Conservation (phyloP, 73 alveolate genomes). For the Paramecium pentaurelia region DNA sequence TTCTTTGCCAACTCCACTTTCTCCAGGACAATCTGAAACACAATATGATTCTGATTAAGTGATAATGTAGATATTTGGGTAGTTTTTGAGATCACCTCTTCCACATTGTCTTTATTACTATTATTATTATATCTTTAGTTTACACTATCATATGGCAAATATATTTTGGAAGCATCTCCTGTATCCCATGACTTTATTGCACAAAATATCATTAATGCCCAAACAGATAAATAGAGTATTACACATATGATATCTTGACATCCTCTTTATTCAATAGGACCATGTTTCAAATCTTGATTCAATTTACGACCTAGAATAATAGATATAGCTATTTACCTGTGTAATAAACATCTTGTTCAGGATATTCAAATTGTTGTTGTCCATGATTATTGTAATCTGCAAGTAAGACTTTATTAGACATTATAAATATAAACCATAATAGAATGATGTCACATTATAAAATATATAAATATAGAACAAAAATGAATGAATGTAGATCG, state of each 20-base stretch:
- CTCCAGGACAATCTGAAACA: slow-evolving; percentile 21
- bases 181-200: neutral
- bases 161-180: neutral
- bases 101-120: neutral
- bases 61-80: neutral
- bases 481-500: neutral
- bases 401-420: neutral
- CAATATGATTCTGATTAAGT: neutral
- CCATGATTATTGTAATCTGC: neutral
- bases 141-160: slow-evolving; percentile 26
- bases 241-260: neutral
- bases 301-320: neutral
- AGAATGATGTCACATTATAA: neutral
- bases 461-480: neutral
- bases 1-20: neutral
- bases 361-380: neutral
- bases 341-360: neutral
- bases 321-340: neutral
- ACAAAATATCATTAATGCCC: slow-evolving; percentile 35
- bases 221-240: neutral
- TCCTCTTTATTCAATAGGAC: neutral
- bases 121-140: neutral
- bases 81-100: neutral
- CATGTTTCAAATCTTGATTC: neutral
- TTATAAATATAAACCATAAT: neutral